Evolutionary conservation across 768 basidiomycete species (phyloP).

Genomic region (Phallus indusiatus): DNA sequence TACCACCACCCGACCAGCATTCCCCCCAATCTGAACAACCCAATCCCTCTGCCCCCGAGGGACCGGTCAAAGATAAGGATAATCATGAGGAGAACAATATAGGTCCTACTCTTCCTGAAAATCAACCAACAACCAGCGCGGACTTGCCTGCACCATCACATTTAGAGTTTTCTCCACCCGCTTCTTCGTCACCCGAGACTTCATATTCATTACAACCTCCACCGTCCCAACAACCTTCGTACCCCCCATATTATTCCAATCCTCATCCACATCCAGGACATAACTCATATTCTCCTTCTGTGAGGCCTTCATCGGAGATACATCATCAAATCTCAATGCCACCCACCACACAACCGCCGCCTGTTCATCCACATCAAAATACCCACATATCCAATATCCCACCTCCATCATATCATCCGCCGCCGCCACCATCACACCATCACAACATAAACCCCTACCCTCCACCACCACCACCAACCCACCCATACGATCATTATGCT

Average conservation of each 20-base stretch:
- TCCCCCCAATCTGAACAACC: neutral
- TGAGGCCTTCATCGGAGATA: neutral
- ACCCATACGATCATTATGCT: neutral
- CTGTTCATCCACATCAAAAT: neutral
- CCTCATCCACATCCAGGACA: neutral
- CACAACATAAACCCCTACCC: neutral
- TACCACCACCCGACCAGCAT: neutral
- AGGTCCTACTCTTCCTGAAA: neutral
- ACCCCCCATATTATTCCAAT: neutral
- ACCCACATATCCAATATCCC: neutral
- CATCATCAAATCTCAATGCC: too few relatives aligned
- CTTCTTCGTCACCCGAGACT: neutral
- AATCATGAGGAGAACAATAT: too few relatives aligned
- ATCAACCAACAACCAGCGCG: neutral
- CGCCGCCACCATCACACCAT: neutral
- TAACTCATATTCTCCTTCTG: neutral
- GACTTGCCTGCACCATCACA: neutral
- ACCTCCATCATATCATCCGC: neutral
- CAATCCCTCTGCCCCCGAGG: too few relatives aligned
- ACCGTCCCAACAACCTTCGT: neutral
- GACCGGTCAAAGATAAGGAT: too few relatives aligned
- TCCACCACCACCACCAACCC: neutral
- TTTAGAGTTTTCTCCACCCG: neutral
- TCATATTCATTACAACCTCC: neutral
- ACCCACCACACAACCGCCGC: neutral